Percentiles rank a stretch among this genome's conserved stretches.
Conservation (phyloP, 352 stramenopile species). For the Phytophthora sp. region DNA sequence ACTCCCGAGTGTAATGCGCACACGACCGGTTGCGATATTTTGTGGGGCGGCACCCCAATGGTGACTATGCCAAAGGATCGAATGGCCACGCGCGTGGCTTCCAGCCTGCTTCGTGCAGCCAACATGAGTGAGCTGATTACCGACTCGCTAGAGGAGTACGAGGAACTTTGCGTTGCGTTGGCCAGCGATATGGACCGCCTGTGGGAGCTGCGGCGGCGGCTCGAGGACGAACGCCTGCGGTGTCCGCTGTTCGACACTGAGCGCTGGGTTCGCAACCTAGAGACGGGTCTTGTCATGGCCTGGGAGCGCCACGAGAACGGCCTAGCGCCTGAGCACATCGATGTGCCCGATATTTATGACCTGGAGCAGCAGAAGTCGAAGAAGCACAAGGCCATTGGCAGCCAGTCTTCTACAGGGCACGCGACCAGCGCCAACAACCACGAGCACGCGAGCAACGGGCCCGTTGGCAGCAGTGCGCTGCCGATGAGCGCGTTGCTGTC, state of each 20-base stretch:
- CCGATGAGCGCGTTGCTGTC: slow-evolving; percentile 43
- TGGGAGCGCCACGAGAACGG: slow-evolving; percentile 82
- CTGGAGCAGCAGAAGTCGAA: slow-evolving; percentile 29
- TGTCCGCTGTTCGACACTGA: slow-evolving; percentile 86
- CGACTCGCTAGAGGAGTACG: slow-evolving; percentile 83
- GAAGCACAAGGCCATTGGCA: slow-evolving; percentile 19
- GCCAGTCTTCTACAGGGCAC: neutral
- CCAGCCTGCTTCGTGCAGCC: slow-evolving; percentile 82
- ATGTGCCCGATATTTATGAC: slow-evolving; percentile 80
- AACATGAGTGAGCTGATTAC: slow-evolving; percentile 87
- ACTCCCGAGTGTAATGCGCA: slow-evolving; percentile 92
- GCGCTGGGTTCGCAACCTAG: slow-evolving; percentile 86
- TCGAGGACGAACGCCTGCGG: slow-evolving; percentile 69
- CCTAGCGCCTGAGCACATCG: slow-evolving; percentile 74
- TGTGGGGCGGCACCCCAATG: slow-evolving; percentile 93
- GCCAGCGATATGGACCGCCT: slow-evolving; percentile 88
- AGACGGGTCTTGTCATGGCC: slow-evolving; percentile 70
- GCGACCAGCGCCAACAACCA: neutral
- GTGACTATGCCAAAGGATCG: slow-evolving; percentile 91
- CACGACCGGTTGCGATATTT: slow-evolving; percentile 92
- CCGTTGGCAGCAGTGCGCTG: slow-evolving; percentile 33
- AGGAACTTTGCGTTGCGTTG: slow-evolving; percentile 90
- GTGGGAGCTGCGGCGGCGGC: slow-evolving; percentile 70
- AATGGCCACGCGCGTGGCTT: slow-evolving; percentile 90
- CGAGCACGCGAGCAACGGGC: slow-evolving; percentile 6